Conservation (phyloP, 257 asterid species). For the Solanum microdontum region DNA sequence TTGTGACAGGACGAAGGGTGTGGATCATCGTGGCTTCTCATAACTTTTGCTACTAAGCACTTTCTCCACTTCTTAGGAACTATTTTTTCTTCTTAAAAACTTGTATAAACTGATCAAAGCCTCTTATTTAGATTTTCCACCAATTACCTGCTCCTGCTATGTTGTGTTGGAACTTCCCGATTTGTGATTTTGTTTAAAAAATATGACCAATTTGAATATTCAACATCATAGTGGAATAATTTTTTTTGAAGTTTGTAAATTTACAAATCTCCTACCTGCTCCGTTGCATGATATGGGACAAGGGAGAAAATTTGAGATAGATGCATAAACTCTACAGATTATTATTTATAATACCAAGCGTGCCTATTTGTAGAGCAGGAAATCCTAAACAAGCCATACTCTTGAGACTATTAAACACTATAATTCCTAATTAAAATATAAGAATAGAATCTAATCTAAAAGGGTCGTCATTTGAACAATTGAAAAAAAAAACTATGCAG, state of each 20-base stretch:
- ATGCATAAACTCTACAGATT: neutral
- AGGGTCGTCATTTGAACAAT: neutral
- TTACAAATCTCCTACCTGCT: neutral
- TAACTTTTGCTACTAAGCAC: too few species aligned
- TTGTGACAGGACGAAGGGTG: too few species aligned
- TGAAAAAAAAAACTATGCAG: neutral
- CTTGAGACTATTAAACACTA: neutral
- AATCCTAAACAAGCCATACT: neutral
- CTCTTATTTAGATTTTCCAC: neutral
- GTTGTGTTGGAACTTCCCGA: neutral
- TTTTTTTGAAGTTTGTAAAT: neutral
- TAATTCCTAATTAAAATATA: neutral
- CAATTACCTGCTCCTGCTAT: neutral
- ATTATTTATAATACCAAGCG: neutral
- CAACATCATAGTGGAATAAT: neutral
- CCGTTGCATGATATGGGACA: neutral
- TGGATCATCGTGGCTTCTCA: too few species aligned
- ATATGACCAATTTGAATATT: neutral
- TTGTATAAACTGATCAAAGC: neutral
- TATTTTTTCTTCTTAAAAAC: neutral
- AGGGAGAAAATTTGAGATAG: neutral
- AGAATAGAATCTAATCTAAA: neutral
- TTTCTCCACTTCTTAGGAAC: too few species aligned
- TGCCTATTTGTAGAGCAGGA: neutral
- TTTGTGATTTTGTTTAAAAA: neutral